Evolutionary conservation across 2,329 filamentous ascomycete species (phyloP), one percentile per base, ranked within the genome.

Genomic region (Chrysosporium queenslandicum): DNA sequence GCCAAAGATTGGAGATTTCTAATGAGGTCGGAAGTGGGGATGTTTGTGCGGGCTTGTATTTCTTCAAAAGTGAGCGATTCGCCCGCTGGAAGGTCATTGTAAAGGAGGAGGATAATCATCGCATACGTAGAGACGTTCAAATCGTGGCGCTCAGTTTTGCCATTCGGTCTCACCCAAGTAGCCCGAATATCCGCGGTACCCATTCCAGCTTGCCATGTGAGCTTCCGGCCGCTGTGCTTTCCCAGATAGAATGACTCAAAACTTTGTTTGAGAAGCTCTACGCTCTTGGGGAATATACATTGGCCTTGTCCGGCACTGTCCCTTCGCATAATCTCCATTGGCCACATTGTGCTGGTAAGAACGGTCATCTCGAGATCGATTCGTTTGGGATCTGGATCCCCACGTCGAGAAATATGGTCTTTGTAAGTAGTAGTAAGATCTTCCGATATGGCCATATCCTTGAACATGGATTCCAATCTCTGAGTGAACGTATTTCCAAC

Each of bases 391-490:
- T 82, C 76, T 1, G 70, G 69, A 48, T 78, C 76, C n/a, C 71
- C 77, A 14, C 70, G 77, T 63, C 66, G 81, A 67, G 66, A 78
- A 67, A 82, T 81, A 57, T 91, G 80, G 14, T 79, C 77, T 58
- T 83, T 85, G 71, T 94, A 97, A 52, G 79, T 81, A 11, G 81
- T 71, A 0, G 86, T 88, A 23, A 96, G 77, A 58, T 95, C 91
- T 51, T 85, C 82, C 0, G 90, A 96, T 11, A 90, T 82, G 14
- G 84, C 81, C 80, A 97, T 90, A 63, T 98, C 92, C 69, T 89
- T 90, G 74, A 98, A 96, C 89, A 98, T 97, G 58, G 89, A 86
- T 65, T 98, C 92, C 41, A 98, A 81, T 66, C 94, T 94, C 63
- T 81, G 76, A 0, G 92, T 97, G 66, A 97, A 97, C 59, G 89